Evolutionary conservation across 2,329 filamentous ascomycete genomes (phyloP).

Genomic region (Nigrospora sphaerica): DNA sequence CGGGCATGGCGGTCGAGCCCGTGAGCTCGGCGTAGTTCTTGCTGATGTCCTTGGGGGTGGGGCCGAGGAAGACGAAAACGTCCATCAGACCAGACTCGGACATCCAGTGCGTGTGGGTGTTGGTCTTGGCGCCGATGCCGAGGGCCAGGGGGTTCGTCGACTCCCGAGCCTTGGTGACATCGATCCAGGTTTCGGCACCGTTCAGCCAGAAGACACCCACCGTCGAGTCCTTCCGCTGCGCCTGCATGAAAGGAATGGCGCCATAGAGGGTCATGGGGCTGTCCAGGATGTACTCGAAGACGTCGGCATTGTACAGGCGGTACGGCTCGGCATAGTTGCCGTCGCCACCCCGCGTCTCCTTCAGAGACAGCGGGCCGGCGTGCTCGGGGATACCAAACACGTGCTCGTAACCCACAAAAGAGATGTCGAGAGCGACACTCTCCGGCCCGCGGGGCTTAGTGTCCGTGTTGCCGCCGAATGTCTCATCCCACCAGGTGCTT

Average conservation of each 20-base stretch:
- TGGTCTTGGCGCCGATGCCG: constrained; percentile 59
- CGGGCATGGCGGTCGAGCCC: constrained; percentile 83
- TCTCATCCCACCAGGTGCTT: constrained; percentile 96
- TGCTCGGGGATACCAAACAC: constrained; percentile 95
- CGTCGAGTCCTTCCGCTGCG: constrained; percentile 85
- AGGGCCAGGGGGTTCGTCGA: constrained; percentile 71
- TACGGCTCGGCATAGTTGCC: constrained; percentile 87
- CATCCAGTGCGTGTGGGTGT: constrained; percentile 92
- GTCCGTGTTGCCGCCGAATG: constrained; percentile 91
- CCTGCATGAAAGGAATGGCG: constrained; percentile 96
- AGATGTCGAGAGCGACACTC: constrained; percentile 83
- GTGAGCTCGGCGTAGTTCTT: constrained; percentile 84
- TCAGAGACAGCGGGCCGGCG: constrained; percentile 78
- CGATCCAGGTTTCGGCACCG: constrained; percentile 93
- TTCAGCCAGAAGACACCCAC: constrained; percentile 98
- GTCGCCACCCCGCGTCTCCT: constrained; percentile 81
- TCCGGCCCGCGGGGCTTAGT: constrained; percentile 92
- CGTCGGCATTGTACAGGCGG: constrained; percentile 90
- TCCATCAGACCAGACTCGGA: constrained; percentile 87
- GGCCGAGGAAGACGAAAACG: constrained; percentile 89
- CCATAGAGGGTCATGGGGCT: constrained; percentile 98
- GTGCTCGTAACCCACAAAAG: constrained; percentile 84
- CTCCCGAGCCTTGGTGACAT: constrained; percentile 76
- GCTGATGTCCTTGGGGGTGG: constrained; percentile 74
- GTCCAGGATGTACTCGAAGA: constrained; percentile 95